Evolutionary conservation across 2,329 filamentous ascomycete genomes (phyloP).

Genomic region (Ceratocystiopsis sp.): DNA sequence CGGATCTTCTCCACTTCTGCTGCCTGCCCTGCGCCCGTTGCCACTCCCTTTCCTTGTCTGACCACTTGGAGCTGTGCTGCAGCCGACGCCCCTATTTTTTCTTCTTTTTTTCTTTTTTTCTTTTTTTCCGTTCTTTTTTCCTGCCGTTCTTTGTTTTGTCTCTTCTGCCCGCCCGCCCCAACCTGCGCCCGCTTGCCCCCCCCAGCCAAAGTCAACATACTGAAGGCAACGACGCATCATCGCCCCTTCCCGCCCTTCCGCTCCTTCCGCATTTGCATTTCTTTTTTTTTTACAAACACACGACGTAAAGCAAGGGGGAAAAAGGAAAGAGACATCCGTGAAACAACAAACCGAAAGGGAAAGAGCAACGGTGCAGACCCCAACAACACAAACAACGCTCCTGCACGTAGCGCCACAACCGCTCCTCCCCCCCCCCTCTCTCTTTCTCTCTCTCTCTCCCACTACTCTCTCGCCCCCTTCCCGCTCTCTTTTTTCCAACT

Average conservation of each 20-base stretch:
- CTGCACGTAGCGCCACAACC: background rate
- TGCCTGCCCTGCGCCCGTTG: background rate
- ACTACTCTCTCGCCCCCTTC: background rate
- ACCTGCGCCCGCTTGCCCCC: no score
- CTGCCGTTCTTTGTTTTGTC: no score
- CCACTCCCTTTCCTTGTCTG: background rate
- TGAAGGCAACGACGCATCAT: no score
- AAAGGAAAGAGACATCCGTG: no score
- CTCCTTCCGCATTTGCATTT: background rate
- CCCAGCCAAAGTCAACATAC: background rate
- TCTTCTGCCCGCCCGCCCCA: no score
- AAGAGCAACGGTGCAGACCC: no score
- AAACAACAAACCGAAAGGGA: no score
- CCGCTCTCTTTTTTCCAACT: background rate
- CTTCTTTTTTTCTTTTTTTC: background rate
- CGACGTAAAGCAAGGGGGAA: no score
- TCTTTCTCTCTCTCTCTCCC: background rate
- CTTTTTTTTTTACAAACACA: background rate
- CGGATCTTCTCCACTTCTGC: background rate
- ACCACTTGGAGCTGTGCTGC: no score
- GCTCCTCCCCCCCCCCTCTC: background rate
- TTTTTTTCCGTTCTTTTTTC: background rate
- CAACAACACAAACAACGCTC: background rate
- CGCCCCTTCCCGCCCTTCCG: background rate
- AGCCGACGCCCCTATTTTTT: background rate